Conservation (phyloP, 1,284 basidiomycete species). For the Trichosporon faecale region DNA sequence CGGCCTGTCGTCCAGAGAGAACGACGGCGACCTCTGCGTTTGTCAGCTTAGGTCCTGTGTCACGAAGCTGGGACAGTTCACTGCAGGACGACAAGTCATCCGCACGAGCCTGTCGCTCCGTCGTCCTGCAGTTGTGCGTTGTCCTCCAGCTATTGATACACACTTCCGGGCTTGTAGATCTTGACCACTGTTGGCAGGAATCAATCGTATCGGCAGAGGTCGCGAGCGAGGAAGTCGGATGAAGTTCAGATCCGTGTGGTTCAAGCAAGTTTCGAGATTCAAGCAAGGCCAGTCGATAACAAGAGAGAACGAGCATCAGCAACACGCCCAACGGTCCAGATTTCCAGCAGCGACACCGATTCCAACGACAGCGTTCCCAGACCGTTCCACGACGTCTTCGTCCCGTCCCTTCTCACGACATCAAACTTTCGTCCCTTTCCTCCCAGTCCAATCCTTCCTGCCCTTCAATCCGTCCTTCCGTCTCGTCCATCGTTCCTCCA, state of each 20-base stretch:
- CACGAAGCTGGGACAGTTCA: neutral
- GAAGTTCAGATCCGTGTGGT: neutral
- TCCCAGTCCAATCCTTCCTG: neutral
- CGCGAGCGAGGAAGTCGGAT: neutral
- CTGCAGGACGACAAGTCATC: neutral
- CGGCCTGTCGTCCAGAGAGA: conserved; percentile 94
- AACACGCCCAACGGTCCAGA: neutral
- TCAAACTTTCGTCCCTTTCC: neutral
- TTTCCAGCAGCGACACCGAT: conserved; percentile 4
- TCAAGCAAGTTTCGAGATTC: neutral
- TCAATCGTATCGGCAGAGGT: neutral
- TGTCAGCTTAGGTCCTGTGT: neutral
- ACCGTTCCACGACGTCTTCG: neutral
- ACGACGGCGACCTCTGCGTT: conserved; percentile 95
- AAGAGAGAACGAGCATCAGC: conserved; percentile 2
- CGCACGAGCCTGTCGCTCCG: neutral
- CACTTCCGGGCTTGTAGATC: conserved; percentile 20
- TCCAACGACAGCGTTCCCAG: neutral
- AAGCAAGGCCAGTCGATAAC: neutral
- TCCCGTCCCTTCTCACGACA: neutral
- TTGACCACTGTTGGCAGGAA: conserved; percentile 12
- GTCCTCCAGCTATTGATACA: conserved; percentile 1
- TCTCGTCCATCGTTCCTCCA: neutral
- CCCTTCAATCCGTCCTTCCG: neutral
- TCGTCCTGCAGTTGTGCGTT: neutral